Percentiles rank a stretch among this genome's conserved stretches.
These are phyloP conservation scores for Moricandia arvensis DNA, from an alignment of 345 rosid species.

Conservation along the genomic window DNA sequence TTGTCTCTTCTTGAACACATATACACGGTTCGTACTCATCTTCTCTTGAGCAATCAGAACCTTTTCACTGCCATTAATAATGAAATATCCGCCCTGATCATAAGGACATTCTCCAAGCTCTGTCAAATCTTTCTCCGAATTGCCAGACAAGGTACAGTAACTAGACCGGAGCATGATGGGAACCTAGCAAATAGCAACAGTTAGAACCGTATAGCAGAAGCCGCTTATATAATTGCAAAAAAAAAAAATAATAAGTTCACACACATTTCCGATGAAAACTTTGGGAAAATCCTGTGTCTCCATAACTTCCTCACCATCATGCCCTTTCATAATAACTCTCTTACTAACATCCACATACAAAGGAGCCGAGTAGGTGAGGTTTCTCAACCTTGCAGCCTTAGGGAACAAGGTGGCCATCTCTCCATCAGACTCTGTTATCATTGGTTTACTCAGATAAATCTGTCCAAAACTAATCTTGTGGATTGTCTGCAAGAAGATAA, in stretches of 20 bases:
- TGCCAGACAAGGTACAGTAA: conserved; percentile 81
- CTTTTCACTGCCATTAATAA: conserved; percentile 97
- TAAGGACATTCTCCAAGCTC: conserved; percentile 99
- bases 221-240: background rate
- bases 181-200: conserved; percentile 46
- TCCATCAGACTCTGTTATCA: conserved; percentile 99
- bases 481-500: conserved; percentile 66
- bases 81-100: conserved; percentile 98
- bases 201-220: conserved; percentile 1
- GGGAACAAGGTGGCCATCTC: conserved; percentile 96
- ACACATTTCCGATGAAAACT: conserved; percentile 95
- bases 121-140: conserved; percentile 95
- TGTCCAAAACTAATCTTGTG: conserved; percentile 95
- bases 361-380: conserved; percentile 93
- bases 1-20: conserved; percentile 95
- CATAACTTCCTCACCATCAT: conserved; percentile 97
- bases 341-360: conserved; percentile 89
- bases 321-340: conserved; percentile 93
- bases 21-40: conserved; percentile 99
- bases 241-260: conserved; percentile 11
- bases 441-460: conserved; percentile 96
- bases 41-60: conserved; percentile 98
- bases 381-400: conserved; percentile 96
- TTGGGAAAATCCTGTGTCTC: conserved; percentile 89
- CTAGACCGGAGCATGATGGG: conserved; percentile 98